These are phyloP conservation scores for Gleditsia sinensis DNA, from an alignment of 306 rosid genomes.

Conservation along the genomic window DNA sequence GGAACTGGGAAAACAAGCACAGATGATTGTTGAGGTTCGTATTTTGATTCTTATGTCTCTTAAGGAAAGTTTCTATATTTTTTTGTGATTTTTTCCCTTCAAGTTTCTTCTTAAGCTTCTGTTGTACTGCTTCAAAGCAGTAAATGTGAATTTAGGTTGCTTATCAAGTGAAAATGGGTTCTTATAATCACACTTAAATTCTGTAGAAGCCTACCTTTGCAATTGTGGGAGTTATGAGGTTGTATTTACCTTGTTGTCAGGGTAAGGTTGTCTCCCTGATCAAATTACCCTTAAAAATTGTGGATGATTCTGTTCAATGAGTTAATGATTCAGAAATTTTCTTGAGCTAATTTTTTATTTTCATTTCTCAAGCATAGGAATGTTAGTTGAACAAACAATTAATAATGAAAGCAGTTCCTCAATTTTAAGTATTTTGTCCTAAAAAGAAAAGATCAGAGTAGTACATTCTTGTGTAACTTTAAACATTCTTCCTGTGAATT, in stretches of 20 bases:
- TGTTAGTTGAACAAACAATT: constrained; percentile 5
- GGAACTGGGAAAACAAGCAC: constrained; percentile 55
- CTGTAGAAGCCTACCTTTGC: background rate
- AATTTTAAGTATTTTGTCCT: too few relatives aligned
- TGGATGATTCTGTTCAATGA: background rate
- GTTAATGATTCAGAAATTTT: constrained; percentile 1
- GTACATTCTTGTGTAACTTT: constrained; percentile 16
- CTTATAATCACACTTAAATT: background rate
- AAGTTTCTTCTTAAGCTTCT: too few relatives aligned
- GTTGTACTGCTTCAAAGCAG: constrained; percentile 3
- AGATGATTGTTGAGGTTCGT: constrained; percentile 56
- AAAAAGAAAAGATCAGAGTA: too few relatives aligned
- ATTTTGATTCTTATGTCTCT: constrained; percentile 24
- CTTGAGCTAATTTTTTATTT: background rate
- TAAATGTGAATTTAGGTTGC: constrained; percentile 2
- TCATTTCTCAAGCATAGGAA: background rate
- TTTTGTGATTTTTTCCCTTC: background rate
- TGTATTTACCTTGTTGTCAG: too few relatives aligned
- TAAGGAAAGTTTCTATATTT: constrained; percentile 11
- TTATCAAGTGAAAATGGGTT: constrained; percentile 2
- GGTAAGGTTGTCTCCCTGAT: constrained; percentile 9
- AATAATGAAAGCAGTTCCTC: too few relatives aligned
- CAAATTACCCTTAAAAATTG: background rate
- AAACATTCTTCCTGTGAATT: constrained; percentile 28
- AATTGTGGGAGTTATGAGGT: too few relatives aligned